Evolutionary conservation across 495 filamentous ascomycete genomes (phyloP), one percentile per base, ranked within the genome.

Genomic region (Xylaria castorea): DNA sequence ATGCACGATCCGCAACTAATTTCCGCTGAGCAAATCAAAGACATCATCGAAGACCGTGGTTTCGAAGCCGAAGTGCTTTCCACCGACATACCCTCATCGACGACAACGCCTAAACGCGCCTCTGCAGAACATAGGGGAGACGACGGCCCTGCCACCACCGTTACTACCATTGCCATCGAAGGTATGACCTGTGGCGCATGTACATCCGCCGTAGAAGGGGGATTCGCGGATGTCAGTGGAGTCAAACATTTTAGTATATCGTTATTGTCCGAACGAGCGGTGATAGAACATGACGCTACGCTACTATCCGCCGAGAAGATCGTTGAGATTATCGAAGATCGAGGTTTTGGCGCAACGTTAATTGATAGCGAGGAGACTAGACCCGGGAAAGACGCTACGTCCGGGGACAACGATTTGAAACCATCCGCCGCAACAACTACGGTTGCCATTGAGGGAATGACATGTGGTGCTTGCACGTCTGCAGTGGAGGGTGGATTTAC

Each of bases 151-250:
- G 22, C 75, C 25, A 81, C 78, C 32, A 83, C 89, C 73, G 90
- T 91, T 5, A 98, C 95, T 0, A 97, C 94, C 0, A 86, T 99
- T 22, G 89, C 91, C 5, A 89, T 99, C 32, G 92, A 92, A 75
- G 96, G 96, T 38, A 98, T 99, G 96, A 98, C 95, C 5, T 99
- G 95, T 76, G 95, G 95, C 27, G 94, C 95, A 34, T 99, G 96
- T 80, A 98, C 95, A 8, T 92, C 94, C 14, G 95, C 96, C 53
- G 88, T 98, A 25, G 91, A 97, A 80, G 89, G 89, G 64, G 94
- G 92, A 3, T 97, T 98, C 77, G 88, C 90, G 69, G 89, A 89
- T 71, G 84, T 95, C 20, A 83, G 90, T 2, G 97, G 95, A 1
- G 81, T 99, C 18, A 86, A 90, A 51, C 91, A 93, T 77, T 97